Evolutionary conservation across 2,329 filamentous ascomycete genomes (phyloP), one percentile per base, ranked within the genome.

Genomic region (Penicillium sp.): DNA sequence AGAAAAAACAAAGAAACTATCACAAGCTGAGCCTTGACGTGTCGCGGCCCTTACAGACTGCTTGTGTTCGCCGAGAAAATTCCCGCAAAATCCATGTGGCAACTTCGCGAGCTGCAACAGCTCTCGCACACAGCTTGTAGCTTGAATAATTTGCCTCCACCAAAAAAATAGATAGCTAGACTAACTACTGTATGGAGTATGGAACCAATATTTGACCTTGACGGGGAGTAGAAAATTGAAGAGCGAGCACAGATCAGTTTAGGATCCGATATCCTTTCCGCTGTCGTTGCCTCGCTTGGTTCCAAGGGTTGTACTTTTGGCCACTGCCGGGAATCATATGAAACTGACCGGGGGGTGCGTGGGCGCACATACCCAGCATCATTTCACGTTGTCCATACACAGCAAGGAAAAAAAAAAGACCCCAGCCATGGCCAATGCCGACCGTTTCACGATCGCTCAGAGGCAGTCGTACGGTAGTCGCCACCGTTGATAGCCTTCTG

Each of bases 401-500:
- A 8, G 31, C 13, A 16, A 33, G 28, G 42, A 33, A 39, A 39
- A 39, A 39, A 21, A 10, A 39, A 14, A 42, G 18, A 28, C 5
- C 5, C 10, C n/a, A 31, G 16, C 24, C 29, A 23, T 31, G 48
- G 48, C 56, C 54, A 63, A 61, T 64, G 50, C 54, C 60, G 63
- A 60, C 61, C 52, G 60, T 64, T 65, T 62, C 54, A 63, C 50
- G 58, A 65, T 64, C 24, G 45, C 43, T 21, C 16, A 52, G 37
- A 42, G 11, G 37, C 11, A 50, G 59, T 62, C 48, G 59, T 51
- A 63, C 61, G 52, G 50, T 59, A 39, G 45, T 59, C 29, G 58
- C 62, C 60, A 63, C 62, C 58, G 58, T 58, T 63, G 52, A 61
- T 63, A 54, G 56, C 33, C 42, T 51, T 52, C 45, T 58, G 61